Evolutionary conservation across 768 basidiomycete genomes (phyloP).

Genomic region (Dictyophora rubrovolvata): DNA sequence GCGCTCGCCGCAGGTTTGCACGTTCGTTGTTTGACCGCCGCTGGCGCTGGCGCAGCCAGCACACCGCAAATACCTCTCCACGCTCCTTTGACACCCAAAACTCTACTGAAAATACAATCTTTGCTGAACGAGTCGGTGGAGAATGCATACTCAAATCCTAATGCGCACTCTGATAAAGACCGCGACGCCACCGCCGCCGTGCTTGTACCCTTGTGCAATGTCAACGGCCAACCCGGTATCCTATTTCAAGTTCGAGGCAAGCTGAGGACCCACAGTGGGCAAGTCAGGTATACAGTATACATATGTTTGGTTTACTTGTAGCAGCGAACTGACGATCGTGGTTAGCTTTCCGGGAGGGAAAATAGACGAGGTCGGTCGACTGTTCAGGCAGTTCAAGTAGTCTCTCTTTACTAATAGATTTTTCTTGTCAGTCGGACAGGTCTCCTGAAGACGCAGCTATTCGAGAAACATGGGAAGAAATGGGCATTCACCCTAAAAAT

Average conservation of each 20-base stretch:
- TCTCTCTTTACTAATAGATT: too few species aligned
- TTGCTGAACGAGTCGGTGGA: not conserved
- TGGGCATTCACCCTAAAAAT: conserved; percentile 48
- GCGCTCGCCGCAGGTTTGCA: not conserved
- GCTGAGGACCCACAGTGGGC: conserved; percentile 63
- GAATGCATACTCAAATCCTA: not conserved
- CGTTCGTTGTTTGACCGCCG: not conserved
- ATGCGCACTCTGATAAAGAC: not conserved
- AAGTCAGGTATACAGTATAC: conserved; percentile 52
- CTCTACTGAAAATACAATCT: not conserved
- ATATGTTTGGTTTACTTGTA: not conserved
- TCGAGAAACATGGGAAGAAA: conserved; percentile 66
- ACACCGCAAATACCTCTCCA: not conserved
- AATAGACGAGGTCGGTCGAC: conserved; percentile 48
- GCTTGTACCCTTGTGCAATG: conserved; percentile 70
- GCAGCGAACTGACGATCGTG: not conserved
- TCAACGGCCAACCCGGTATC: conserved; percentile 52
- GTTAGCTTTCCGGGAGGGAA: conserved; percentile 67
- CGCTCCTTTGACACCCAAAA: not conserved
- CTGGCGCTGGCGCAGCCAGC: not conserved
- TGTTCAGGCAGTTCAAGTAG: not conserved
- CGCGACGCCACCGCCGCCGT: conserved; percentile 47
- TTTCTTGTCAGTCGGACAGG: conserved; percentile 32
- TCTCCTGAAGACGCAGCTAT: conserved; percentile 50
- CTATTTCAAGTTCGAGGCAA: conserved; percentile 63